Conservation (phyloP, 352 stramenopile species). For the Phytopythium cucurbitacearum region DNA sequence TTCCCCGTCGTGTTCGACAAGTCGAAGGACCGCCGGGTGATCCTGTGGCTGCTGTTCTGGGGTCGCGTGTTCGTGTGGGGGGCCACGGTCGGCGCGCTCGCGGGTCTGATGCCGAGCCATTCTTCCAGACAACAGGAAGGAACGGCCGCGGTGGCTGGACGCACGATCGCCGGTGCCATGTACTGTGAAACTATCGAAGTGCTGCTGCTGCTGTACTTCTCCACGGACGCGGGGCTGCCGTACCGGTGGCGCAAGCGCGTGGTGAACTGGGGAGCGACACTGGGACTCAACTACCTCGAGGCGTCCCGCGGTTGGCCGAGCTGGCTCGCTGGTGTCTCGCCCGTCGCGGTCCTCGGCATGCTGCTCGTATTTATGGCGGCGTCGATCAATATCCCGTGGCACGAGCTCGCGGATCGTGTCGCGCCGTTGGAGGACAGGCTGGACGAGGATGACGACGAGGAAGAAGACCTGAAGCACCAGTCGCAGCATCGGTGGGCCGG, state of each 20-base stretch:
- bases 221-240: constrained; percentile 22
- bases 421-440: neutral
- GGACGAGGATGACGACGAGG: constrained; percentile 9
- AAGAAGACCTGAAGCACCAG: constrained; percentile 6
- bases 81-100: constrained; percentile 28
- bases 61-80: constrained; percentile 64
- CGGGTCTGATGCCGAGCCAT: neutral
- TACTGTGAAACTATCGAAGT: constrained; percentile 55
- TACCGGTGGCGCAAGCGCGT: constrained; percentile 39
- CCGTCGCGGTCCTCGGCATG: constrained; percentile 22
- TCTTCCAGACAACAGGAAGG: neutral
- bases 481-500: neutral
- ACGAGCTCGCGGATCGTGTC: constrained; percentile 19
- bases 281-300: constrained; percentile 26
- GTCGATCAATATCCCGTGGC: constrained; percentile 40
- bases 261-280: constrained; percentile 29
- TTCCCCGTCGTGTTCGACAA: constrained; percentile 32
- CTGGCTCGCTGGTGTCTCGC: constrained; percentile 13
- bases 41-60: constrained; percentile 52
- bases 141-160: neutral
- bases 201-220: constrained; percentile 56
- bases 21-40: constrained; percentile 26
- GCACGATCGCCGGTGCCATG: constrained; percentile 4
- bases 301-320: constrained; percentile 13
- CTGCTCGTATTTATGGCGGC: constrained; percentile 38